Evolutionary conservation across 768 basidiomycete genomes (phyloP).

Genomic region (Stropharia rugosoannulata): DNA sequence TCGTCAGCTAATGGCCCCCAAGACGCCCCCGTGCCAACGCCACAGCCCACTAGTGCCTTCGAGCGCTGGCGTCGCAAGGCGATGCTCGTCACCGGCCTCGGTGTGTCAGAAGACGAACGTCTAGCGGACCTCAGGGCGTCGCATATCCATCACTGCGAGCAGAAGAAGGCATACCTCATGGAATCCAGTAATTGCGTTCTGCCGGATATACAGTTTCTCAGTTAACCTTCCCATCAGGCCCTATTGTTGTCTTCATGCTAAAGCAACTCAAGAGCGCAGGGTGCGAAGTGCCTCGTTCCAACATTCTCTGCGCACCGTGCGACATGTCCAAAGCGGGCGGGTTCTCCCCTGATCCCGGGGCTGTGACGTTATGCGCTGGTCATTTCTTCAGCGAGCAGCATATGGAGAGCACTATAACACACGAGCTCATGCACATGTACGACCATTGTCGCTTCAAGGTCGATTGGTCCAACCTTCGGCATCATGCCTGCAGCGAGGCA

Average conservation of each 20-base stretch:
- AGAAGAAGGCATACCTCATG: conserved; percentile 68
- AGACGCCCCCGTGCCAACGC: conserved; percentile 18
- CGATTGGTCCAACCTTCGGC: conserved; percentile 85
- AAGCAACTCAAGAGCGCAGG: conserved; percentile 82
- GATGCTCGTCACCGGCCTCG: conserved; percentile 46
- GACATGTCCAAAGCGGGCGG: conserved; percentile 73
- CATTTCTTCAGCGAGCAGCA: conserved; percentile 79
- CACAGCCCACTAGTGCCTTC: conserved; percentile 35
- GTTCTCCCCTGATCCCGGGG: conserved; percentile 74
- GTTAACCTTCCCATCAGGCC: conserved; percentile 50
- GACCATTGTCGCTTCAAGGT: conserved; percentile 95
- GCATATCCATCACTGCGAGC: conserved; percentile 54
- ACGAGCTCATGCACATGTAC: conserved; percentile 94
- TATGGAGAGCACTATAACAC: conserved; percentile 91
- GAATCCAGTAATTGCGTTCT: conserved; percentile 50
- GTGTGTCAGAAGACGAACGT: conserved; percentile 47
- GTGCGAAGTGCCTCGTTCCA: conserved; percentile 65
- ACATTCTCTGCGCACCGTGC: conserved; percentile 86
- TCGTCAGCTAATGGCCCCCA: conserved; percentile 13
- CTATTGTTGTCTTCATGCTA: conserved; percentile 86
- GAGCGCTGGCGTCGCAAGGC: conserved; percentile 49
- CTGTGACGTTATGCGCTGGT: conserved; percentile 84
- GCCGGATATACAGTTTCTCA: not conserved
- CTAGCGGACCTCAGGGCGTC: conserved; percentile 34
- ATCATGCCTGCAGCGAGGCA: conserved; percentile 98